Evolutionary conservation across 495 filamentous ascomycete species (phyloP).

Genomic region (Penicillium robsamsonii): DNA sequence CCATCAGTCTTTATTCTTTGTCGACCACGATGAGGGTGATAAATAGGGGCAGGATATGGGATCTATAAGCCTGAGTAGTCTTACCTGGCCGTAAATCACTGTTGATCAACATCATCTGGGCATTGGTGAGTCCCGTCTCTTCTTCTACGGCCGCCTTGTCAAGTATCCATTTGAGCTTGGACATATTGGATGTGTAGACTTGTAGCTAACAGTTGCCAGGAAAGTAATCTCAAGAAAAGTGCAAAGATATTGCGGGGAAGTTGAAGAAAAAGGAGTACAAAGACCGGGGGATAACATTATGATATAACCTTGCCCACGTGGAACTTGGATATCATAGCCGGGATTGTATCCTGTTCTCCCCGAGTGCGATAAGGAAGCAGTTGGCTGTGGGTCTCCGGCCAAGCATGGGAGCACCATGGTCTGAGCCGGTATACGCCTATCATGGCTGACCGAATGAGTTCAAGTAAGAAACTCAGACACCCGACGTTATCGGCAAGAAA

Average conservation of each 20-base stretch:
- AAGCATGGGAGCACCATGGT: background rate
- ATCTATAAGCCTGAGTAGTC: conserved; percentile 13
- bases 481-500: conserved; percentile 20
- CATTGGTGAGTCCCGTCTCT: conserved; percentile 76
- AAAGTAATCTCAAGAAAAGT: background rate
- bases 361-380: background rate
- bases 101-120: conserved; percentile 90
- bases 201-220: background rate
- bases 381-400: background rate
- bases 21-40: background rate
- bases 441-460: conserved; percentile 26
- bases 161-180: conserved; percentile 31
- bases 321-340: background rate
- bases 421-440: conserved; percentile 10
- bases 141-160: conserved; percentile 65
- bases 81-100: conserved; percentile 80
- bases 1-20: conserved; percentile 14
- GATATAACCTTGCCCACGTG: background rate
- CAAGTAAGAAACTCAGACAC: conserved; percentile 32
- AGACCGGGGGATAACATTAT: background rate
- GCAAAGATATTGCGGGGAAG: background rate
- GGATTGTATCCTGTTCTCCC: background rate
- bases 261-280: background rate
- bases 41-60: background rate
- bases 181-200: conserved; percentile 24